A percentile compares a stretch with the other conserved stretches of the same genome.
phyloP scores from a whole-genome alignment of 176 grass and related monocot genomes.

The Oryza rufipogon region DNA sequence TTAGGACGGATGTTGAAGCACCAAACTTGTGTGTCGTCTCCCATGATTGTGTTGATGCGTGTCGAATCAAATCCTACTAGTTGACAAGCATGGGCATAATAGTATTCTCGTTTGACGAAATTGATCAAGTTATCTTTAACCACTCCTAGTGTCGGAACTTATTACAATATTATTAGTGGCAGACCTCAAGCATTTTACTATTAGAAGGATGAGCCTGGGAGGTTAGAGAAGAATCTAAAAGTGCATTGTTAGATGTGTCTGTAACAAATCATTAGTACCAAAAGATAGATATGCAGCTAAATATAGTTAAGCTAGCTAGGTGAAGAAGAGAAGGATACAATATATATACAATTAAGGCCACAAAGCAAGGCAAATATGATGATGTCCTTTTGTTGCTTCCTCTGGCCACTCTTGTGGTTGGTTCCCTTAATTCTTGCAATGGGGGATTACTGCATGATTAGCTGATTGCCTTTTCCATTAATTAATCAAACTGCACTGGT shows the following conservation, averaged over 20 bases:
- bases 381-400: slow-evolving; percentile 19
- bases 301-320: not conserved
- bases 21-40: not conserved
- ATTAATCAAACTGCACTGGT: slow-evolving; percentile 25
- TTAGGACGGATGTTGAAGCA: slow-evolving; percentile 19
- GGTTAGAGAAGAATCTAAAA: slow-evolving; percentile 33
- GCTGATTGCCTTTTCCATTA: not conserved
- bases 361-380: not conserved
- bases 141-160: not conserved
- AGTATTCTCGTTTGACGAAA: not conserved
- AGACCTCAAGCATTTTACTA: not conserved
- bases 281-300: not conserved
- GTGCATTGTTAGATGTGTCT: not conserved
- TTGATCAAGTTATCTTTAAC: slow-evolving; percentile 20
- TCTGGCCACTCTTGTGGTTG: slow-evolving; percentile 13
- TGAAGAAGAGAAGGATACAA: not conserved
- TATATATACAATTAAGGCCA: not conserved
- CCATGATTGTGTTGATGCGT: slow-evolving; percentile 46
- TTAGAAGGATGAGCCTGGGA: not conserved
- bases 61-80: slow-evolving; percentile 24
- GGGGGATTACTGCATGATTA: slow-evolving; percentile 35
- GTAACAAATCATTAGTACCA: slow-evolving; percentile 16
- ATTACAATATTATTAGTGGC: slow-evolving; percentile 18
- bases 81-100: slow-evolving; percentile 30
- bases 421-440: slow-evolving; percentile 37